A percentile compares a stretch with the other conserved stretches of the same genome.
phyloP scores from a whole-genome alignment of 768 basidiomycete species.

The Pleurotus cornucopiae region DNA sequence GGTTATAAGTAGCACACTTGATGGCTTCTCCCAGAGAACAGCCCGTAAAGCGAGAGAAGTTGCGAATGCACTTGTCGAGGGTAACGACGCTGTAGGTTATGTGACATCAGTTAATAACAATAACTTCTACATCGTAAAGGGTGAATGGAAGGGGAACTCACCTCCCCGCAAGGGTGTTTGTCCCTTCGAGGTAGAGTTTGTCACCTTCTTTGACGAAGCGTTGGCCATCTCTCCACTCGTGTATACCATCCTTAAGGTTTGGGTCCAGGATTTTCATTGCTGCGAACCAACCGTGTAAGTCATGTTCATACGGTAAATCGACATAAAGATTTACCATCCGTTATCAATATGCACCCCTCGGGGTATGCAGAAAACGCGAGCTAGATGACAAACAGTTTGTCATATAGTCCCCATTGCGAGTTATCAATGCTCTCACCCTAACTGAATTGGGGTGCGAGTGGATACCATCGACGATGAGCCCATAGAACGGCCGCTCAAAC shows the following conservation, averaged over 20 bases:
- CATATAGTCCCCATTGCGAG: no score
- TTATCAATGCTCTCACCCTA: conserved; percentile 43
- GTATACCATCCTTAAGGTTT: conserved; percentile 73
- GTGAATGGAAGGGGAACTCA: conserved; percentile 23
- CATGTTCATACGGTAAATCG: background rate
- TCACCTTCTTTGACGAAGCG: conserved; percentile 79
- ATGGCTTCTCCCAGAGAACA: conserved; percentile 82
- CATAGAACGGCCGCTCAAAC: conserved; percentile 75
- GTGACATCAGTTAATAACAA: background rate
- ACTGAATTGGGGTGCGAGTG: conserved; percentile 91
- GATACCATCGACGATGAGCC: conserved; percentile 86
- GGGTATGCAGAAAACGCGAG: conserved; percentile 80
- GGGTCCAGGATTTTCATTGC: conserved; percentile 88
- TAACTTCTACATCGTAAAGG: background rate
- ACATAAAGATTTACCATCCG: conserved; percentile 60
- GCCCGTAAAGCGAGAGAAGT: conserved; percentile 80
- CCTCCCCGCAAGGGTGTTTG: conserved; percentile 87
- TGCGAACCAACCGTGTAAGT: conserved; percentile 20
- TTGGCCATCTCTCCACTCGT: conserved; percentile 85
- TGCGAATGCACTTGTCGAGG: conserved; percentile 80
- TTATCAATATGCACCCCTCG: conserved; percentile 84
- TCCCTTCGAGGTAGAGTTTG: conserved; percentile 79
- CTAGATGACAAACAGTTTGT: conserved; percentile 29
- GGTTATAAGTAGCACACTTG: conserved; percentile 81
- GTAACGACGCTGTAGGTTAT: conserved; percentile 59